These are phyloP conservation scores for Arabidopsis hybrid DNA, from an alignment of 441 rosid genomes.

Conservation along the genomic window DNA sequence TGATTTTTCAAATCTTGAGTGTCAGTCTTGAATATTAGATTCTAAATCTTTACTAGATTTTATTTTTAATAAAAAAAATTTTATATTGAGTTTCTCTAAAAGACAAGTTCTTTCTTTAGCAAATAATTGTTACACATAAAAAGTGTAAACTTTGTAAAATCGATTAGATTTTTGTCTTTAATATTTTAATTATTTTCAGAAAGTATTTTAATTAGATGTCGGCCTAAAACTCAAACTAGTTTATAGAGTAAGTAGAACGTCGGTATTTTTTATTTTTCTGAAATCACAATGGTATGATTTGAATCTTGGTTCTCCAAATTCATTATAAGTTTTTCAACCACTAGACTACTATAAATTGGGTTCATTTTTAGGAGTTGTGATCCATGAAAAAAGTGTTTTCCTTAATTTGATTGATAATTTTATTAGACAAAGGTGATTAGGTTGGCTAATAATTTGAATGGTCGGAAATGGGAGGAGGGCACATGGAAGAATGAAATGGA, in stretches of 20 bases:
- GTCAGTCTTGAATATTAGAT: constrained; percentile 32
- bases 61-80: not conserved
- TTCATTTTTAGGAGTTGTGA: not conserved
- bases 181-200: not conserved
- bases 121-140: not conserved
- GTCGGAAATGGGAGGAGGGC: constrained; percentile 25
- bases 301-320: too few species aligned
- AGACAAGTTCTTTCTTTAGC: not conserved
- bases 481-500: constrained; percentile 30
- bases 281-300: too few species aligned
- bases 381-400: not conserved
- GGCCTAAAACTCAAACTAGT: too few species aligned
- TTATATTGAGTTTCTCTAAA: not conserved
- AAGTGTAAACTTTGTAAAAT: not conserved
- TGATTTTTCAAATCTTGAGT: not conserved
- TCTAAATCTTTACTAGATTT: constrained; percentile 9
- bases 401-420: not conserved
- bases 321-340: too few species aligned
- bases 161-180: not conserved
- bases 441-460: constrained; percentile 20
- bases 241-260: too few species aligned
- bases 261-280: too few species aligned
- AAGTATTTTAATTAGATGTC: too few species aligned
- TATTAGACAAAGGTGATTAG: not conserved
- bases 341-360: not conserved